Percentiles rank a stretch among this genome's conserved stretches.
phyloP scores from a whole-genome alignment of 1,284 basidiomycete species.

The Cystobasidiaceae sp. region DNA sequence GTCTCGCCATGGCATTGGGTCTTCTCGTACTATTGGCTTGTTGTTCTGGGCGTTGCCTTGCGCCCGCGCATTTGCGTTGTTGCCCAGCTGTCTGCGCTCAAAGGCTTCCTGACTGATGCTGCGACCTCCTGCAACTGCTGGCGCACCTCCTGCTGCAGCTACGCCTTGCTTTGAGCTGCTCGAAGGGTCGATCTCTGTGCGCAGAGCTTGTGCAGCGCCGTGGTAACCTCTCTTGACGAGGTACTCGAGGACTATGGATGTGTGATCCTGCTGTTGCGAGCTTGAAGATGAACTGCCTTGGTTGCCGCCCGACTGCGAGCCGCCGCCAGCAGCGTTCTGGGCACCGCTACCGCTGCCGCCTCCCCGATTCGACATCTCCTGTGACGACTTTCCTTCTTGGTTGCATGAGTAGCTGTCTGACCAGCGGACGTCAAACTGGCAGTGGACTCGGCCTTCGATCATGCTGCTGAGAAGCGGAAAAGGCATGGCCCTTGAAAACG shows the following conservation, averaged over 20 bases:
- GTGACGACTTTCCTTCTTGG: too few relatives aligned
- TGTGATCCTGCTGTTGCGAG: constrained; percentile 21
- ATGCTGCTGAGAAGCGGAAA: too few relatives aligned
- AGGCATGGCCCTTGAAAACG: too few relatives aligned
- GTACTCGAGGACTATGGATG: constrained; percentile 66
- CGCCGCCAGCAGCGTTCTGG: not conserved
- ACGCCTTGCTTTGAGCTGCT: not conserved
- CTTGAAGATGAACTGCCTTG: not conserved
- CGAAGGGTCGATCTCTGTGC: constrained; percentile 58
- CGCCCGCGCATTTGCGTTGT: constrained; percentile 49
- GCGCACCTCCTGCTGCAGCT: constrained; percentile 32
- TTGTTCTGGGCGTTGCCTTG: constrained; percentile 30
- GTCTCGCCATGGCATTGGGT: constrained; percentile 33
- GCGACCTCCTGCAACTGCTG: constrained; percentile 50
- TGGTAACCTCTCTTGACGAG: constrained; percentile 73
- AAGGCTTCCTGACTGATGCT: constrained; percentile 57
- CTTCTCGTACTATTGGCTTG: constrained; percentile 51
- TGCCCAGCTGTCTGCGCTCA: constrained; percentile 36
- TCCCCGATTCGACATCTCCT: too few relatives aligned
- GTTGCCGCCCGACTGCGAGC: too few relatives aligned
- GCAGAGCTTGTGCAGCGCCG: constrained; percentile 66
- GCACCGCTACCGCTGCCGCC: not conserved
- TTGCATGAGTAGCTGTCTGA: too few relatives aligned
- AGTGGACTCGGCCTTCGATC: too few relatives aligned
- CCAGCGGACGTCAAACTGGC: too few relatives aligned